Percentiles rank a stretch among this genome's conserved stretches.
These are phyloP conservation scores for Fusarium marasasianum DNA, from an alignment of 2,329 filamentous ascomycete species.

Conservation along the genomic window DNA sequence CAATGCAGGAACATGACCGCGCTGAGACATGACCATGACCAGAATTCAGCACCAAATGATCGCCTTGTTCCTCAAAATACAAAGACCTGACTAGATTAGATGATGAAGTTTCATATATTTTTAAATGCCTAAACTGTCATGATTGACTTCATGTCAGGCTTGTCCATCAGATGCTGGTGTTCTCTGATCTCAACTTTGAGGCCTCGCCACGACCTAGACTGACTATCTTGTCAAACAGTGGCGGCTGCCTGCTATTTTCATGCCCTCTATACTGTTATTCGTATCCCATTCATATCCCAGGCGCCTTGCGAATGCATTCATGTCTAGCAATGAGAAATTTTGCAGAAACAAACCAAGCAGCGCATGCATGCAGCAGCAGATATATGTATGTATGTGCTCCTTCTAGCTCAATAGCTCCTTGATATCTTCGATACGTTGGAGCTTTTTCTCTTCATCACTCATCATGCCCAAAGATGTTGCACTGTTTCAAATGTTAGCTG, in stretches of 20 bases:
- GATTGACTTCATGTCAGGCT: constrained; percentile 36
- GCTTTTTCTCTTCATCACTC: constrained; percentile 90
- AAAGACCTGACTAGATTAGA: constrained; percentile 20
- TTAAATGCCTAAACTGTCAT: constrained; percentile 11
- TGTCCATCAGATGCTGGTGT: constrained; percentile 27
- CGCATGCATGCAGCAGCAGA: not conserved
- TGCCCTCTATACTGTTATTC: constrained; percentile 8
- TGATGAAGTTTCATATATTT: constrained; percentile 16
- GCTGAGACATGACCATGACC: constrained; percentile 32
- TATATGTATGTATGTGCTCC: not conserved
- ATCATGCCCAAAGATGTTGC: constrained; percentile 96
- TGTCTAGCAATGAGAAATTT: not conserved
- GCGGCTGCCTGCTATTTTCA: not conserved
- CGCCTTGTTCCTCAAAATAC: not conserved
- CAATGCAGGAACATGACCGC: constrained; percentile 38
- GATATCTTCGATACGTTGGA: constrained; percentile 92
- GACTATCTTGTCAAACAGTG: constrained; percentile 3
- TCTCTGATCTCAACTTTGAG: constrained; percentile 26
- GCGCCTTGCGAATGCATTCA: constrained; percentile 30
- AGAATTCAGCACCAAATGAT: constrained; percentile 26
- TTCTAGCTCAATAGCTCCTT: constrained; percentile 80
- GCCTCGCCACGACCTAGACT: not conserved
- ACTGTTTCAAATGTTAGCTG: constrained; percentile 56
- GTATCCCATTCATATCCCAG: constrained; percentile 13
- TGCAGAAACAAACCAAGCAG: not conserved